Evolutionary conservation across 2,329 filamentous ascomycete genomes (phyloP), one percentile per base, ranked within the genome.

Genomic region (Aureobasidium sp.): DNA sequence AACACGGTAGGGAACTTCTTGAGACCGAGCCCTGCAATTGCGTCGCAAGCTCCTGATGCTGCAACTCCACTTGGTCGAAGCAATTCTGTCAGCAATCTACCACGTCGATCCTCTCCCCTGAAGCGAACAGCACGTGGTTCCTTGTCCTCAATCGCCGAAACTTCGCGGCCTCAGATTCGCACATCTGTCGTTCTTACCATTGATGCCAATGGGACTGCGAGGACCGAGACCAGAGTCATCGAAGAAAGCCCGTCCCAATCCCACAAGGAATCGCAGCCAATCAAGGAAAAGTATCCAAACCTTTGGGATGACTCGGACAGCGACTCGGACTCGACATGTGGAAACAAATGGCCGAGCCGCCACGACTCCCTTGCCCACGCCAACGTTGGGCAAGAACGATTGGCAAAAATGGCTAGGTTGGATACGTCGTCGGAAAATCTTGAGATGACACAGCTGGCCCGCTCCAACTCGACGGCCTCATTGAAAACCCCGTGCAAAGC

Each of bases 181-280:
- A 75, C 74, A 49, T 74, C 76, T 8, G 72, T 80, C 21, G 70
- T 79, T 38, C 62, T 74, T 42, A 73, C 69, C 6, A 73, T 80
- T 37, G 78, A 79, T 63, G 76, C 78, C 63, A 75, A 70, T 54
- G 78, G 78, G 15, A 70, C 73, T 45, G 78, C 78, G 42, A 70
- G 77, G 11, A 77, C 77, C 6, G 75, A 78, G 64, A 77, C 76
- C n/a, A 67, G 72, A 29, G 65, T 70, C 49, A 66, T 67, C 1
- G 70, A 73, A 1, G 69, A 73, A 6, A 72, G 71, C 51, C 70
- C 70, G 3, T 71, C 70, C 3, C 69, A 70, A 19, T 69, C 70
- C 9, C 69, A 69, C 8, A 66, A 67, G 19, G 70, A 73, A 3
- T 73, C 75, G 50, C 78, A 78, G 40, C 51, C 62, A 4, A 69